These are phyloP conservation scores for Mortierella sp. DNA, from an alignment of 371 early-diverging fungal species.

Conservation along the genomic window DNA sequence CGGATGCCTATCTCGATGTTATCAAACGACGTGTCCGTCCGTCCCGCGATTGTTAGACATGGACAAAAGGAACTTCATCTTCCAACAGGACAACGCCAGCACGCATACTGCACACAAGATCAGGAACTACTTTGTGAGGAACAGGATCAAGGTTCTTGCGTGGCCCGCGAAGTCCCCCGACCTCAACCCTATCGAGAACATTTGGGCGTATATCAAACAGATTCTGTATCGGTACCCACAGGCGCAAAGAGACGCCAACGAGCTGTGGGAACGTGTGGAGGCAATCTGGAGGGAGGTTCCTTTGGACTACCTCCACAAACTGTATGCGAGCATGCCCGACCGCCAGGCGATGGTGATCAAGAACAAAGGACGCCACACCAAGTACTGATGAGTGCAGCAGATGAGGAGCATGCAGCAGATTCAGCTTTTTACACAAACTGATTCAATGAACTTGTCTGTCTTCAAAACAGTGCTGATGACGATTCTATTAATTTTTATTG, in stretches of 20 bases:
- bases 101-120: slow-evolving; percentile 27
- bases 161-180: slow-evolving; percentile 20
- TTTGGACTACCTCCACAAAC: neutral
- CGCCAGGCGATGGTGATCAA: slow-evolving; percentile 1
- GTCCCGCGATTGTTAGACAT: neutral
- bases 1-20: no score
- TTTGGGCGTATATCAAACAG: slow-evolving; percentile 21
- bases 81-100: slow-evolving; percentile 54
- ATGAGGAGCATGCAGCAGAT: no score
- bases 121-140: slow-evolving; percentile 16
- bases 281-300: slow-evolving; percentile 8
- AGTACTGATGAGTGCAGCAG: neutral
- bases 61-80: slow-evolving; percentile 22
- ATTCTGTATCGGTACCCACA: slow-evolving; percentile 16
- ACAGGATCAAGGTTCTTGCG: slow-evolving; percentile 4
- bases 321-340: slow-evolving; percentile 24
- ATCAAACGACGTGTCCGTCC: no score
- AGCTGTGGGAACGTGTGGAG: slow-evolving; percentile 25
- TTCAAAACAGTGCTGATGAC: no score
- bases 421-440: no score
- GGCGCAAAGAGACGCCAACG: slow-evolving; percentile 14
- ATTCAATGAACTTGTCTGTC: no score
- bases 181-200: slow-evolving; percentile 39
- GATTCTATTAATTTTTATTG: no score
- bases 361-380: neutral